phyloP scores from a whole-genome alignment of 1,284 basidiomycete genomes.

The Phellinidium pouzarii region DNA sequence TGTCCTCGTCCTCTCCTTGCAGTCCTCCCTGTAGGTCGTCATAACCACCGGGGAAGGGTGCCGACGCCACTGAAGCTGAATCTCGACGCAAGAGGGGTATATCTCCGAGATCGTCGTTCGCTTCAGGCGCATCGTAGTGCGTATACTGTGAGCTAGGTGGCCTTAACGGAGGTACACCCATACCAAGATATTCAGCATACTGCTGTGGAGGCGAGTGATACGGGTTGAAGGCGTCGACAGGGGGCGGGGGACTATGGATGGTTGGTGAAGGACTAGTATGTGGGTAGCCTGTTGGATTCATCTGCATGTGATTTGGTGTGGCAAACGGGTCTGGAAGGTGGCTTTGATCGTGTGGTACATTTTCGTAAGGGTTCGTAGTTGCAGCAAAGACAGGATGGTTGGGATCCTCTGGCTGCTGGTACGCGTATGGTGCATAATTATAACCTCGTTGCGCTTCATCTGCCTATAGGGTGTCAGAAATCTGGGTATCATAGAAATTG shows the following conservation, averaged over 20 bases:
- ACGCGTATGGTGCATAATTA: constrained; percentile 7
- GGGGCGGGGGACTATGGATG: constrained; percentile 12
- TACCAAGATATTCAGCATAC: background rate
- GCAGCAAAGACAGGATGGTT: constrained; percentile 7
- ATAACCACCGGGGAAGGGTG: constrained; percentile 39
- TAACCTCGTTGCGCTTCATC: constrained; percentile 17
- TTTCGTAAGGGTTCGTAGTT: constrained; percentile 23
- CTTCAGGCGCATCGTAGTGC: constrained; percentile 35
- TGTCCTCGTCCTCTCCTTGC: constrained; percentile 36
- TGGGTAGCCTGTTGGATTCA: constrained; percentile 6
- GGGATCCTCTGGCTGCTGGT: constrained; percentile 12
- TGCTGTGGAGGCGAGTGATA: constrained; percentile 16
- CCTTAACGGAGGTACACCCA: constrained; percentile 1
- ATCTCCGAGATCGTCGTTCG: constrained; percentile 45
- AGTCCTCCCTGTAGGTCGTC: constrained; percentile 22
- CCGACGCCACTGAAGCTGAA: constrained; percentile 24
- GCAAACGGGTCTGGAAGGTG: constrained; percentile 17
- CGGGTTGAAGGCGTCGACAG: constrained; percentile 11
- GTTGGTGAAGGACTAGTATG: background rate
- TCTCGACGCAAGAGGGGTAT: constrained; percentile 58
- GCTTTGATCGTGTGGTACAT: constrained; percentile 8
- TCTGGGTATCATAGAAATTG: background rate
- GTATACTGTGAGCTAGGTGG: constrained; percentile 16
- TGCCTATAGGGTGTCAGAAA: constrained; percentile 9
- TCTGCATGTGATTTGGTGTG: constrained; percentile 3